These are phyloP conservation scores for Aspergillus heteromorphus DNA, from an alignment of 495 filamentous ascomycete species.

Conservation along the genomic window DNA sequence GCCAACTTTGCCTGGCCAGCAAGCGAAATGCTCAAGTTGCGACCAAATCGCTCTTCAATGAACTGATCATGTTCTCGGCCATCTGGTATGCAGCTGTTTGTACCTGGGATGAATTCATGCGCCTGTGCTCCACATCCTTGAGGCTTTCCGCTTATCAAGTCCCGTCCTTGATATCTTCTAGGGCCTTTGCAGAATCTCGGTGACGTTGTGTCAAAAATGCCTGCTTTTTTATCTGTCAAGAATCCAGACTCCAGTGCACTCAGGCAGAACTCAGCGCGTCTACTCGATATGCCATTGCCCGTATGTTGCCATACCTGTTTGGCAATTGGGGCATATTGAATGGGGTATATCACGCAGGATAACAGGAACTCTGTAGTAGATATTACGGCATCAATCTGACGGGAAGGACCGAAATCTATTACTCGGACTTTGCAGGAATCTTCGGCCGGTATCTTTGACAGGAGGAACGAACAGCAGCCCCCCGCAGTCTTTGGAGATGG, in stretches of 20 bases:
- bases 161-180: constrained; percentile 61
- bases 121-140: constrained; percentile 12
- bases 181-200: constrained; percentile 58
- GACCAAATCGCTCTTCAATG: constrained; percentile 90
- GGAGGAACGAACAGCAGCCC: constrained; percentile 68
- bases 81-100: constrained; percentile 29
- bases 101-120: not conserved
- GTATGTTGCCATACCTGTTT: constrained; percentile 97
- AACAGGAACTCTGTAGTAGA: constrained; percentile 47
- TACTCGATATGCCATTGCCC: constrained; percentile 90
- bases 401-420: constrained; percentile 57
- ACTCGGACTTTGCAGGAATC: constrained; percentile 50
- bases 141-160: constrained; percentile 33
- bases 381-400: constrained; percentile 29
- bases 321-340: constrained; percentile 58
- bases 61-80: constrained; percentile 70
- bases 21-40: constrained; percentile 76
- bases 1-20: constrained; percentile 79
- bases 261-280: constrained; percentile 84
- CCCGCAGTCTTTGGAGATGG: constrained; percentile 61
- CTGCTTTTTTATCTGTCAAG: constrained; percentile 47
- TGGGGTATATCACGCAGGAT: constrained; percentile 67
- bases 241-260: constrained; percentile 64
- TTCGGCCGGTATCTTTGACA: constrained; percentile 45
- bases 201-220: constrained; percentile 21